These are phyloP conservation scores for Cyberlindnera japonica DNA, from an alignment of 805 yeast species.

Conservation along the genomic window DNA sequence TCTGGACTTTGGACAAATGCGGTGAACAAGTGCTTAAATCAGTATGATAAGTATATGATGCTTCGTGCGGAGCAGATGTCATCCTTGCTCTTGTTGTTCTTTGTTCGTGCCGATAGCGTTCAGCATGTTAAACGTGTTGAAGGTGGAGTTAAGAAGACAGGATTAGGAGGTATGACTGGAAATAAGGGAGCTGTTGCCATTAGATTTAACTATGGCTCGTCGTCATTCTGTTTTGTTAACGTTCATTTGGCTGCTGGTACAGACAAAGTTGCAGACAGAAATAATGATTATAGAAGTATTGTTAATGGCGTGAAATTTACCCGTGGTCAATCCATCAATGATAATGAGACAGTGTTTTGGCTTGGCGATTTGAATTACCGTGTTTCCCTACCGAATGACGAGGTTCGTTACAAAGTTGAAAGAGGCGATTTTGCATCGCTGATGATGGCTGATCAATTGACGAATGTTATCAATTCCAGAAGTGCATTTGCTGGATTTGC, in stretches of 20 bases:
- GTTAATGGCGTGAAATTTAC: conserved; percentile 73
- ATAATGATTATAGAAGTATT: conserved; percentile 76
- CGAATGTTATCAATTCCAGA: conserved; percentile 72
- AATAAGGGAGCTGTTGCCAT: conserved; percentile 97
- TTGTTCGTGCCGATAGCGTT: conserved; percentile 77
- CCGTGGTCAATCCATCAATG: conserved; percentile 68
- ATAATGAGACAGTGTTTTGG: conserved; percentile 84
- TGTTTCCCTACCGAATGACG: conserved; percentile 65
- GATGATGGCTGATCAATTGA: conserved; percentile 73
- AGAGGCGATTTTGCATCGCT: conserved; percentile 46
- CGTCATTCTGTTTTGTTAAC: conserved; percentile 79
- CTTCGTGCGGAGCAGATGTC: conserved; percentile 53
- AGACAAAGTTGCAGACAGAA: conserved; percentile 76
- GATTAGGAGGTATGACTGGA: conserved; percentile 95
- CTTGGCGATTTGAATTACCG: conserved; percentile 93
- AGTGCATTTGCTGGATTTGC: conserved; percentile 71
- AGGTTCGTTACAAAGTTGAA: conserved; percentile 56
- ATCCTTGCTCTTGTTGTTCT: conserved; percentile 51
- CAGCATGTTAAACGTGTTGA: conserved; percentile 77
- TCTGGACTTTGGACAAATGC: conserved; percentile 75
- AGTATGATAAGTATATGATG: conserved; percentile 47
- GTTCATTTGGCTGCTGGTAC: conserved; percentile 95
- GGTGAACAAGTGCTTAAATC: conserved; percentile 47
- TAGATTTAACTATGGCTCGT: conserved; percentile 74
- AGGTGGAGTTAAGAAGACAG: conserved; percentile 88